Percentiles rank a stretch among this genome's conserved stretches.
These are phyloP conservation scores for Medicago ruthenica DNA, from an alignment of 306 rosid species.

Conservation along the genomic window DNA sequence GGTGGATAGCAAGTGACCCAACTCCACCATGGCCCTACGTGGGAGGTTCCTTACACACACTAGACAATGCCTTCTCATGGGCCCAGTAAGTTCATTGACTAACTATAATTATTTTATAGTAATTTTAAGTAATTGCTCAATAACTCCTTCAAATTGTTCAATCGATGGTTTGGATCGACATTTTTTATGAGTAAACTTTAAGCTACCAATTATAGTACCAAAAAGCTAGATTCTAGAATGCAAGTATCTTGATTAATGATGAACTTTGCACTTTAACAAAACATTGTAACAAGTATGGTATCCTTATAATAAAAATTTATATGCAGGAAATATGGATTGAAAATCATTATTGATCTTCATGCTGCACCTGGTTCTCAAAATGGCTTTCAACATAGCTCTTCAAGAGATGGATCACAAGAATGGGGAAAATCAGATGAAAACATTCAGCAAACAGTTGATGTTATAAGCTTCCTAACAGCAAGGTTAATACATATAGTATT, in stretches of 20 bases:
- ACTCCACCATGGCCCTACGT: constrained; percentile 74
- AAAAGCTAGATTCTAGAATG: no score
- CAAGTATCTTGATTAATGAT: not conserved
- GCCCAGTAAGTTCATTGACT: constrained; percentile 55
- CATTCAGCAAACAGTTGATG: constrained; percentile 66
- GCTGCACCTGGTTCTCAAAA: constrained; percentile 88
- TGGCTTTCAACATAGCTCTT: constrained; percentile 63
- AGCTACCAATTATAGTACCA: no score
- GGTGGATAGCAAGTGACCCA: constrained; percentile 93
- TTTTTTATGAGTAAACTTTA: no score
- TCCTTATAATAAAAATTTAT: not conserved
- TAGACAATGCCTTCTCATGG: constrained; percentile 83
- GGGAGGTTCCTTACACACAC: constrained; percentile 67
- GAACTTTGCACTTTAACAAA: not conserved
- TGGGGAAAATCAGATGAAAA: constrained; percentile 71
- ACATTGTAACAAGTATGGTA: no score
- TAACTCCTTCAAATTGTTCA: no score
- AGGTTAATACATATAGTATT: constrained; percentile 53
- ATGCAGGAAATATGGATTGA: constrained; percentile 69
- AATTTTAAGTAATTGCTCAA: no score
- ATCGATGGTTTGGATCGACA: no score
- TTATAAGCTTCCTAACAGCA: constrained; percentile 70
- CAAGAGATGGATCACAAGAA: constrained; percentile 74
- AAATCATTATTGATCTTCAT: constrained; percentile 77
- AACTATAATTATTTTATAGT: not conserved